Base-by-base conservation (phyloP, 164 flowering plant species). In the Dillenia suffruticosa region DNA sequence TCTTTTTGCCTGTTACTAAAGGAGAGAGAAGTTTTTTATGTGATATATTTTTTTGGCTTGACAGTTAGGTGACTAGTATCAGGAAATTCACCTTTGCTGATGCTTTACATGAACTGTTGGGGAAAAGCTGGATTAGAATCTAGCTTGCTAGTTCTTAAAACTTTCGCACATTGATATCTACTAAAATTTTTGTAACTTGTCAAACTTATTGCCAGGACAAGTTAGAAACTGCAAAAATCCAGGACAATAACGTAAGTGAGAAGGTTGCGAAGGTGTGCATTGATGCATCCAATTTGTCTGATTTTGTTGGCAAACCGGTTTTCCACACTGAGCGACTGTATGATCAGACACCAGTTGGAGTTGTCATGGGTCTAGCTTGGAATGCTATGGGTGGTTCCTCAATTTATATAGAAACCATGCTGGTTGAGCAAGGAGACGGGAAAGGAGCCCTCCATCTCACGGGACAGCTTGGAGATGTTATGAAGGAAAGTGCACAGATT, bases 311-410 rank as follows among this genome's bases (percentile, higher is more conserved):
- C 51, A 95, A 95, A 74, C 97, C 97, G 45, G 90, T 95, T 69
- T 95, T 95, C 77, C 99, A 88, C 76, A 96, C 96, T 9, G 99
- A 92, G 57, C 87, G 92, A 51, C 79, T 95, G 54, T 89, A 88
- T 51, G 86, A 92, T 44, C 81, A 79, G 59, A 87, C 97, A 40
- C 99, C 97, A 12, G 73, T 80, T 48, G 97, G 97, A 64, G 96
- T 92, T 22, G 99, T 90, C 47, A 95, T 89, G 97, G 99, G 99
- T 69, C 98, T 95, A 51, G 99, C 97, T 15, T 95, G 97, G 97
- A 95, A 97, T 13, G 86, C 99, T 12, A 90, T 92, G 97, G 99
- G 99, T 59, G 99, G 99, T 51, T 90, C 97, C 15, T 90, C 97
- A 7, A 73, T 92, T 16, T 92, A 90, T 57, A 81, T 95, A 58